A percentile compares a stretch with the other conserved stretches of the same genome.
phyloP scores from a whole-genome alignment of 139 green algal genomes.

The Coccomyxa sp. region DNA sequence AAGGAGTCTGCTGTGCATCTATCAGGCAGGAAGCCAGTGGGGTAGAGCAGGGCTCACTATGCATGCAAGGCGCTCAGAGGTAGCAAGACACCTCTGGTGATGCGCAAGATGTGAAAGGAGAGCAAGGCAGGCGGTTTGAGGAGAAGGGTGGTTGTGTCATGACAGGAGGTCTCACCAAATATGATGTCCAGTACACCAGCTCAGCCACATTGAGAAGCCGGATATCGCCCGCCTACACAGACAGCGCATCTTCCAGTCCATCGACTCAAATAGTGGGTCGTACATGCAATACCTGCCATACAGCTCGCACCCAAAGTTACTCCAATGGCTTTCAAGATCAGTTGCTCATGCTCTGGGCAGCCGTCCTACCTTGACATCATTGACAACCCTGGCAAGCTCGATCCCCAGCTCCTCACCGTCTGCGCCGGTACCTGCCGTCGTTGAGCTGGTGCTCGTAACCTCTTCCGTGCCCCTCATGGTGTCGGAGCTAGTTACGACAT shows the following conservation, averaged over 20 bases:
- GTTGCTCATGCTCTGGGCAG: neutral
- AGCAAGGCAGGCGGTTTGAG: neutral
- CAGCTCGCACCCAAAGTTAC: neutral
- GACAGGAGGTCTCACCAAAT: constrained; percentile 28
- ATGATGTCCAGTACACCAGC: constrained; percentile 58
- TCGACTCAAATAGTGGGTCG: neutral
- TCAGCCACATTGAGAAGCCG: constrained; percentile 61
- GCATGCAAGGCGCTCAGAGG: too few relatives aligned
- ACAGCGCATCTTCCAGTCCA: neutral
- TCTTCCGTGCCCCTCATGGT: too few relatives aligned
- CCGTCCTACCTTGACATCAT: constrained; percentile 15
- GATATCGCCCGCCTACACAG: constrained; percentile 45
- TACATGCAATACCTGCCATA: neutral
- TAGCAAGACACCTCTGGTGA: neutral
- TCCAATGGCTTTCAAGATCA: too few relatives aligned
- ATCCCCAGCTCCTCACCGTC: constrained; percentile 27
- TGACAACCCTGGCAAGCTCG: constrained; percentile 29
- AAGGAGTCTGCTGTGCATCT: too few relatives aligned
- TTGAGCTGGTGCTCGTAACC: neutral
- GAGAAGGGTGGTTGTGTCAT: neutral
- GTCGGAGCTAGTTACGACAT: too few relatives aligned
- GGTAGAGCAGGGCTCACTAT: too few relatives aligned
- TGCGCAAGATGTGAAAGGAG: too few relatives aligned
- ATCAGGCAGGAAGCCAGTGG: too few relatives aligned
- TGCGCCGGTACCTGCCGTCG: constrained; percentile 1